Evolutionary conservation across 495 filamentous ascomycete species (phyloP).

Genomic region (Astrocystis sublimbata): DNA sequence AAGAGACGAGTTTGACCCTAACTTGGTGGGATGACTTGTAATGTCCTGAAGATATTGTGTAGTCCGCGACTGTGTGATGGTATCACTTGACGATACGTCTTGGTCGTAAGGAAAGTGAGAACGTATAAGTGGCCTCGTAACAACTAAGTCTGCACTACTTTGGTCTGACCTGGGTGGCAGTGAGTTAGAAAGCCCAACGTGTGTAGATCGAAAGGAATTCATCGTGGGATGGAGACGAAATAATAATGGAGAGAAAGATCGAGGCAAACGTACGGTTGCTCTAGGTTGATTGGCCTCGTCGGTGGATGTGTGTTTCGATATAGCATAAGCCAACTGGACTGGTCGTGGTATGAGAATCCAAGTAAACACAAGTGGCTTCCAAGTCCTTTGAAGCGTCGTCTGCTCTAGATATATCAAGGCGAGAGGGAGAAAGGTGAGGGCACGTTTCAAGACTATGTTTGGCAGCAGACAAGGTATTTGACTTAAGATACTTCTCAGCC

Average conservation of each 20-base stretch:
- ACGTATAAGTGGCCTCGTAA: constrained; percentile 36
- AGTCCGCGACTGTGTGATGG: constrained; percentile 25
- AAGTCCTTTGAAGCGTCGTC: constrained; percentile 5
- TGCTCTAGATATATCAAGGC: constrained; percentile 14
- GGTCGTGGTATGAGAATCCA: constrained; percentile 7
- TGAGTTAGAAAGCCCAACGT: constrained; percentile 47
- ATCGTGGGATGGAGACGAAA: constrained; percentile 29
- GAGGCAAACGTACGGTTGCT: constrained; percentile 24
- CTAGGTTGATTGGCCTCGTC: constrained; percentile 1
- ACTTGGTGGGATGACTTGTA: constrained; percentile 19
- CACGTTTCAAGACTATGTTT: constrained; percentile 25
- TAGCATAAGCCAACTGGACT: neutral
- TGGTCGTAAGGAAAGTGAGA: constrained; percentile 32
- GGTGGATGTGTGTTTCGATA: constrained; percentile 4
- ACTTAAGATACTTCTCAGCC: constrained; percentile 35
- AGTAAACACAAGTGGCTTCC: constrained; percentile 5
- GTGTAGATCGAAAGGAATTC: constrained; percentile 34
- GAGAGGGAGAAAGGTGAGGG: constrained; percentile 21
- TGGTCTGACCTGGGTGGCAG: constrained; percentile 45
- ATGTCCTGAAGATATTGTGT: constrained; percentile 25
- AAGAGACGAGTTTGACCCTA: constrained; percentile 26
- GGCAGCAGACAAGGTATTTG: constrained; percentile 29
- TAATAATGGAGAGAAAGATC: constrained; percentile 13
- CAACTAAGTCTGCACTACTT: constrained; percentile 38
- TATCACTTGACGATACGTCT: constrained; percentile 32